Base-by-base conservation (phyloP, 148 eudicot genomes). In the Bassia scoparia region DNA sequence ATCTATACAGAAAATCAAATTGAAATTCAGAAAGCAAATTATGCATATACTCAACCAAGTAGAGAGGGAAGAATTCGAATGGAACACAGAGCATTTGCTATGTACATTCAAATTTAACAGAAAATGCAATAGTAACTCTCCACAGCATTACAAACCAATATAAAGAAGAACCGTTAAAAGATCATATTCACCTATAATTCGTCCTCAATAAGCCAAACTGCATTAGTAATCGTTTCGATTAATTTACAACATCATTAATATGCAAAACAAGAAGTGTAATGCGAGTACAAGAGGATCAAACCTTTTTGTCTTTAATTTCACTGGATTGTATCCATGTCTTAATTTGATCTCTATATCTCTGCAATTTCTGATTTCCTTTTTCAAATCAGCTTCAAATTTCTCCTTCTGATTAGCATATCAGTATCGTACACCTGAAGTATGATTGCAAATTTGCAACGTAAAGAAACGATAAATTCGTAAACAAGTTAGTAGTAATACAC, bases 311-410 rank as follows among this genome's bases (percentile, higher is more conserved):
- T 87, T 96, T 96, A 81, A 96, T 96, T 82, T 96, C 97, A 48
- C 97, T 96, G 13, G 97, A 96, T 67, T 96, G 99, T 69, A 96
- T 87, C 99, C 99, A 96, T 79, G 99, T 92, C 83, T 96, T 96
- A 75, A 96, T 96, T 78, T 96, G 99, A 68, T 96, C 97, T 74
- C 99, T 87, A 72, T 96, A 92, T 64, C 99, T 86, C 89, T 96
- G 99, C 72, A 96, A 80, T 75, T 96, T 96, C 88, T 95, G 20
- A 95, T 95, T 80, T 95, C 99, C 90, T 95, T 95, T 84, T 95
- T 95, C 92, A 95, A 85, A 77, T 95, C 99, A 24, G 97, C 99
- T 80, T 95, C 99, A 73, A 89, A 95, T 77, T 95, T 95, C 82
- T 96, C 99, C 86, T 96, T 96, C 85, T 96, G 99, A 75, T 96